phyloP scores from a whole-genome alignment of 768 basidiomycete species.

The Boletus fagicola region DNA sequence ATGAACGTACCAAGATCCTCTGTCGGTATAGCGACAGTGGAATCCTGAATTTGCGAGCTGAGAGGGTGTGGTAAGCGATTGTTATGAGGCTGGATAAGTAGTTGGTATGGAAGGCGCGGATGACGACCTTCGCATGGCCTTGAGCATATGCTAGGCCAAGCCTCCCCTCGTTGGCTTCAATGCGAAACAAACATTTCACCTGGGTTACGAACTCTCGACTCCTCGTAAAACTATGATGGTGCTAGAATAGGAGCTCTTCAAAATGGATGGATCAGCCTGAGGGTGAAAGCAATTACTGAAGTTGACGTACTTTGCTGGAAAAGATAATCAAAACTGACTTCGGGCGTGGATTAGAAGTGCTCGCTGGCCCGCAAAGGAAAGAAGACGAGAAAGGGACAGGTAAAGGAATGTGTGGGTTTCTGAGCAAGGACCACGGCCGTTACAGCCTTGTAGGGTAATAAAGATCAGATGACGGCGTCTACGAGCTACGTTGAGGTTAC shows the following conservation, averaged over 20 bases:
- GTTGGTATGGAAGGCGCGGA: background rate
- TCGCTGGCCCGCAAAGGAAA: background rate
- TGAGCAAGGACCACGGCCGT: background rate
- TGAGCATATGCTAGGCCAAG: background rate
- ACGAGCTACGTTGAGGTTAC: background rate
- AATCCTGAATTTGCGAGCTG: background rate
- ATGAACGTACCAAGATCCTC: conserved; percentile 6
- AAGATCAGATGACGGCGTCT: background rate
- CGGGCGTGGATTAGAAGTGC: background rate
- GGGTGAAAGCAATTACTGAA: background rate
- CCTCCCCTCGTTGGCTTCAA: background rate
- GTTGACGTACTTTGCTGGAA: conserved; percentile 1
- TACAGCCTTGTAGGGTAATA: background rate
- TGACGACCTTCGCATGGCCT: background rate
- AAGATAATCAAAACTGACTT: background rate
- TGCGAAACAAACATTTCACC: conserved; percentile 13
- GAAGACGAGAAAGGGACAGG: background rate
- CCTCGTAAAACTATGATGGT: background rate
- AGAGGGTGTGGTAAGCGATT: conserved; percentile 7
- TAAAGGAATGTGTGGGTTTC: conserved; percentile 9
- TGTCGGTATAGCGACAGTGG: background rate
- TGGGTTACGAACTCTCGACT: background rate
- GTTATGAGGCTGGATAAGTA: background rate
- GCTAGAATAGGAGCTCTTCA: background rate
- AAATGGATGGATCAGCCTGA: conserved; percentile 1